A percentile compares a stretch with the other conserved stretches of the same genome.
Evolutionary conservation across 345 rosid species (phyloP).

Genomic region (Salix suchowensis): DNA sequence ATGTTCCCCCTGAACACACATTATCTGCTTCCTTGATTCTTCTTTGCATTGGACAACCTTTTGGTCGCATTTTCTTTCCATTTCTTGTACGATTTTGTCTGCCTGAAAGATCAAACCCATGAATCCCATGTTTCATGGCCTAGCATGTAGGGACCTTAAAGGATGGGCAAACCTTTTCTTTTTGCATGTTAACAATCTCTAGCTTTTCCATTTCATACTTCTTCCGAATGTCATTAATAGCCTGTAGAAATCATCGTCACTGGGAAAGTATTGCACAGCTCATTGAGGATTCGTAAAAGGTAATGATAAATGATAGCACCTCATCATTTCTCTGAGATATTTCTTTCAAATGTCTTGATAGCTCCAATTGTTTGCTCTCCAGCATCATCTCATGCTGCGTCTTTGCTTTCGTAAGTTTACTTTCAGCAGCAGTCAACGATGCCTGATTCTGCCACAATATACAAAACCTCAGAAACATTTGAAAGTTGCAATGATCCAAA

Average conservation of each 20-base stretch:
- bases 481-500: constrained; percentile 3
- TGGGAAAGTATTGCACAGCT: neutral
- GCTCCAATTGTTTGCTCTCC: constrained; percentile 74
- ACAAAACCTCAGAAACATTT: constrained; percentile 12
- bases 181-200: constrained; percentile 51
- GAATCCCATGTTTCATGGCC: constrained; percentile 9
- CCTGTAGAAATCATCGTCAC: constrained; percentile 39
- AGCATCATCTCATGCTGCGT: constrained; percentile 71
- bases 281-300: constrained; percentile 12
- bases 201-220: constrained; percentile 80
- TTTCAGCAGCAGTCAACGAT: constrained; percentile 54
- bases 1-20: constrained; percentile 54
- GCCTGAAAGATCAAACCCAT: constrained; percentile 41
- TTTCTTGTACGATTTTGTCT: constrained; percentile 44
- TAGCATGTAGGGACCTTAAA: constrained; percentile 1
- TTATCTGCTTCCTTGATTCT: constrained; percentile 49
- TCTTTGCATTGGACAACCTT: constrained; percentile 51
- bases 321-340: constrained; percentile 85
- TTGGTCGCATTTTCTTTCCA: constrained; percentile 49
- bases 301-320: constrained; percentile 40
- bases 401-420: constrained; percentile 63
- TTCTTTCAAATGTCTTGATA: constrained; percentile 86
- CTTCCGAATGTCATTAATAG: constrained; percentile 76
- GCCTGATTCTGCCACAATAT: constrained; percentile 55
- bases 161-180: constrained; percentile 53